Conservation (phyloP, 176 grass and related monocot genomes). For the Oropetium thomaeum region DNA sequence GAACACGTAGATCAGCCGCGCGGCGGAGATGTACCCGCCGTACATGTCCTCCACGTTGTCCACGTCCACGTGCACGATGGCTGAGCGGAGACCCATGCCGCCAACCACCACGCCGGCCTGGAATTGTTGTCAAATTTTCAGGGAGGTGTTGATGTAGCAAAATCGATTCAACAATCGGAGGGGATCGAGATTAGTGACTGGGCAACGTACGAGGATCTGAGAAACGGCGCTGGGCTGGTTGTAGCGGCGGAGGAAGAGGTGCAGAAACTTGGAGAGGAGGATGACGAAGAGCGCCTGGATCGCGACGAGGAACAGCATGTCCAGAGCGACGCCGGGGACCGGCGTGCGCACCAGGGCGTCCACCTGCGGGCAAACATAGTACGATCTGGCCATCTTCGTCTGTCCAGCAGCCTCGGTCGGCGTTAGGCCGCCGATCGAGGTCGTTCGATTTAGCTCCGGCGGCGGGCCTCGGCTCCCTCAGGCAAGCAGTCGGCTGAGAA, state of each 20-base stretch:
- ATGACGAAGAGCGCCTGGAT: slow-evolving; percentile 41
- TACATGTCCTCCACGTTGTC: slow-evolving; percentile 58
- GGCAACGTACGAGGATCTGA: slow-evolving; percentile 48
- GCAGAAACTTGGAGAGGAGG: slow-evolving; percentile 36
- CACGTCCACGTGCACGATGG: slow-evolving; percentile 50
- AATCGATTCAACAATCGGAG: no score
- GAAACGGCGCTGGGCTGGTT: slow-evolving; percentile 44
- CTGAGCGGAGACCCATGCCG: slow-evolving; percentile 36
- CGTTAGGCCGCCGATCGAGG: neutral
- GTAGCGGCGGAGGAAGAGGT: slow-evolving; percentile 47
- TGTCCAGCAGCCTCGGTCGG: neutral
- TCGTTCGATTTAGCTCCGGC: neutral
- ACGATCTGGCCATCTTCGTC: slow-evolving; percentile 26
- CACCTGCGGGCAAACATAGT: slow-evolving; percentile 1
- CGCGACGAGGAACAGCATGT: slow-evolving; percentile 48
- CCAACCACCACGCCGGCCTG: slow-evolving; percentile 40
- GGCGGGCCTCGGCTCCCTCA: neutral
- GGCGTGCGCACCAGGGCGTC: slow-evolving; percentile 4
- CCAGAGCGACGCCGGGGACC: slow-evolving; percentile 43
- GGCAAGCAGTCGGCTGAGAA: neutral
- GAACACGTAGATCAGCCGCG: slow-evolving; percentile 48
- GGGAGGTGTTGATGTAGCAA: no score
- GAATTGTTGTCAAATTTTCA: no score
- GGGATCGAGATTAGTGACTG: no score
- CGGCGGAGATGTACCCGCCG: slow-evolving; percentile 15